Evolutionary conservation across 169 alveolate species (phyloP), one percentile per base, ranked within the genome.

Genomic region (Cryptosporidium bovis): DNA sequence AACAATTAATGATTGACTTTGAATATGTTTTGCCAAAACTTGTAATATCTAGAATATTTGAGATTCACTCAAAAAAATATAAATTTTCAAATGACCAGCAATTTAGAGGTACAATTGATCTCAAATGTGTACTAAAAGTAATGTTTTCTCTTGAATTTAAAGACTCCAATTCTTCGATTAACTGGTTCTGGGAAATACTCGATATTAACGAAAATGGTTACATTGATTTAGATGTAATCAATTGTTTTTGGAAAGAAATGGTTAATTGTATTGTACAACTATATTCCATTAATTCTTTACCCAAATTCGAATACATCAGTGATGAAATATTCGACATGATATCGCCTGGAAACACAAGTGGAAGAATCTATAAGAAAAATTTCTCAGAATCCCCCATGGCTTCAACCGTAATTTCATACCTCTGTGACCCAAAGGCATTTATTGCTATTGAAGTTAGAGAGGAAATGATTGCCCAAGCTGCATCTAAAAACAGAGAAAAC

Each of bases 271-370:
- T 77, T 27, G 71, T 36, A 27, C 66, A 71, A 24, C 18, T 44
- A 8, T 77, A 60, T 29, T 77, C 85, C 24, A 77, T 77, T 58
- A 71, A 77, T 24, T 34, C 85, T 77, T 46, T 77, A 18, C 85
- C 85, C 13, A 48, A 2, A 56, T 27, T 77, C 5, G 77, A 77
- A 31, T 46, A 77, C 40, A 77, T 77, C 10, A 40, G 77, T 40
- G 85, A 77, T 58, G 85, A 77, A 40, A 77, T 77, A 24, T 77
- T 77, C 55, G 85, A 77, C 27, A 77, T 77, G 85, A 56, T 77
- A n/a, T 56, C 53, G 16, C 85, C 85, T 13, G 85, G 85, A 40
- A 66, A 77, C 24, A 36, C 36, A 3, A 46, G 18, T 18, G 85
- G 85, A 24, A 56, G 51, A 77, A 77, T 77, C 4, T 56, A 77